phyloP scores from a whole-genome alignment of 23 red algal genomes.

The Agarophyton chilense region DNA sequence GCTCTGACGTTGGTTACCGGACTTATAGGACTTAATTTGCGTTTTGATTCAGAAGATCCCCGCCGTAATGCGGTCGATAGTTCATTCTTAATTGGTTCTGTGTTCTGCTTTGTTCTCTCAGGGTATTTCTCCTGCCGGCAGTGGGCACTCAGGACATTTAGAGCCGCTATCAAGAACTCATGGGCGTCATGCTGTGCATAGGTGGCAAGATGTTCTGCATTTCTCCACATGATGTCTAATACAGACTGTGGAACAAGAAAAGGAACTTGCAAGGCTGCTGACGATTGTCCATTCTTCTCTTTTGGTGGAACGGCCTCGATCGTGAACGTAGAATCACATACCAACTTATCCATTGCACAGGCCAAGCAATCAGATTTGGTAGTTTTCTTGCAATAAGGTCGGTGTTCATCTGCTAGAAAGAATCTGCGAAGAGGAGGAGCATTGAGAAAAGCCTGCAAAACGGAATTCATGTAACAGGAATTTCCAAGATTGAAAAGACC shows the following conservation, averaged over 20 bases:
- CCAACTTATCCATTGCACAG: constrained; percentile 76
- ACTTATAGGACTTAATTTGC: constrained; percentile 23
- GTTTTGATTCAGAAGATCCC: constrained; percentile 6
- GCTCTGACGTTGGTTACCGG: constrained; percentile 42
- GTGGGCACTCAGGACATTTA: constrained; percentile 83
- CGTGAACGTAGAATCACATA: constrained; percentile 57
- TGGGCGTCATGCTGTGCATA: constrained; percentile 97
- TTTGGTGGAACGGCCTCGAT: constrained; percentile 32
- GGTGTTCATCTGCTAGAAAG: constrained; percentile 86
- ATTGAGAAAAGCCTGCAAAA: constrained; percentile 87
- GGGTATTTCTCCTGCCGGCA: constrained; percentile 37
- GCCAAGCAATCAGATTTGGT: constrained; percentile 57
- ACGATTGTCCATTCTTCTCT: constrained; percentile 20
- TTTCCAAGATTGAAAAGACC: constrained; percentile 93
- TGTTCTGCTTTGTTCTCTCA: background rate
- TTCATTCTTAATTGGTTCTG: constrained; percentile 24
- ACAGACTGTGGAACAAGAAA: constrained; percentile 84
- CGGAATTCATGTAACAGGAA: constrained; percentile 95
- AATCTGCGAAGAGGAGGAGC: constrained; percentile 77
- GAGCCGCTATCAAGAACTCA: constrained; percentile 81
- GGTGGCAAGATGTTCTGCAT: constrained; percentile 79
- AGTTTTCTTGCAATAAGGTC: constrained; percentile 43
- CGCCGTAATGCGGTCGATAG: background rate
- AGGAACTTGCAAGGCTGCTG: constrained; percentile 23
- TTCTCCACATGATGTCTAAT: constrained; percentile 88